Evolutionary conservation across 768 basidiomycete species (phyloP).

Genomic region (Boletus edulis): DNA sequence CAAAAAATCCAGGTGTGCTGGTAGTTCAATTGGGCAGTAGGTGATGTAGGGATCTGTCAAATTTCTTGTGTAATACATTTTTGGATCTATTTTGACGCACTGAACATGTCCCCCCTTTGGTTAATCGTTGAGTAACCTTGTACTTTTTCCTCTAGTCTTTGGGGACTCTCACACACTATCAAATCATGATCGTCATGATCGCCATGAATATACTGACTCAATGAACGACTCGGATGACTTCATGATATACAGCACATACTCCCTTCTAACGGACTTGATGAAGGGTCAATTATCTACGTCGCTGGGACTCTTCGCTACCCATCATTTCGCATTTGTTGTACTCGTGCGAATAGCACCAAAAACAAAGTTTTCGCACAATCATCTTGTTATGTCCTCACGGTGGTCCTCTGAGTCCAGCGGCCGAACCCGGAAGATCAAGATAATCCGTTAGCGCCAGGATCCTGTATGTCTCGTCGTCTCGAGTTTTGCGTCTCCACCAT

Average conservation of each 20-base stretch:
- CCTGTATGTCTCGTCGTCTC: neutral
- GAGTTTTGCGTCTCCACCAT: neutral
- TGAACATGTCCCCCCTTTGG: no score
- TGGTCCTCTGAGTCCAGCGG: no score
- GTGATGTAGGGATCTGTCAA: neutral
- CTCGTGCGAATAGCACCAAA: neutral
- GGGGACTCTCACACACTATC: constrained; percentile 55
- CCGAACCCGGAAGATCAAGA: no score
- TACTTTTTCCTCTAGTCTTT: constrained; percentile 36
- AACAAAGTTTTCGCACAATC: neutral
- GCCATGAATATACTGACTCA: constrained; percentile 1
- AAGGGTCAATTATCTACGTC: constrained; percentile 7
- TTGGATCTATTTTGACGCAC: no score
- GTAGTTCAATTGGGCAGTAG: constrained; percentile 48
- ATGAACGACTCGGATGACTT: constrained; percentile 10
- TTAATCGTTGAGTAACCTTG: neutral
- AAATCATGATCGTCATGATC: constrained; percentile 22
- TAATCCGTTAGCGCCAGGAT: no score
- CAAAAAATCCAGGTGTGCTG: constrained; percentile 79
- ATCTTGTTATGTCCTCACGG: no score
- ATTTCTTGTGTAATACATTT: no score
- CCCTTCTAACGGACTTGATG: constrained; percentile 7
- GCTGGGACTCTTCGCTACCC: constrained; percentile 1
- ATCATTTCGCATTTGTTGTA: constrained; percentile 9
- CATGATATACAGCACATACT: constrained; percentile 10